These are phyloP conservation scores for Pinus tabuliformis DNA, from an alignment of 75 land plant genomes.

Conservation along the genomic window DNA sequence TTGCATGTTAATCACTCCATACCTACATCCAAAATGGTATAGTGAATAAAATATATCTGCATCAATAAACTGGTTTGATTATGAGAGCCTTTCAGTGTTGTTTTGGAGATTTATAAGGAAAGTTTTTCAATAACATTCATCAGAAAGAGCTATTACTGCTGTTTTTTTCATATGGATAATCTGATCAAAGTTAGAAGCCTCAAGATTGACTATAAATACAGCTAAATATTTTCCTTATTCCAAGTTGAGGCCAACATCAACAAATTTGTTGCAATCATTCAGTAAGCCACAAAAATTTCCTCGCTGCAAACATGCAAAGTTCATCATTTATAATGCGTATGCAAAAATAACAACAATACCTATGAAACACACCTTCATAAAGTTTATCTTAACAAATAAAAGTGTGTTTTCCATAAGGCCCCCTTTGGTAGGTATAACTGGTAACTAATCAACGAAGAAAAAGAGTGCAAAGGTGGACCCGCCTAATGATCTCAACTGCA, in stretches of 20 bases:
- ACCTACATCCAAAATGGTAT: neutral
- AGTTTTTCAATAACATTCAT: neutral
- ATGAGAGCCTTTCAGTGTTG: neutral
- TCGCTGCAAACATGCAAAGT: too few species aligned
- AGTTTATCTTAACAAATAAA: neutral
- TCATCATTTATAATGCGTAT: too few species aligned
- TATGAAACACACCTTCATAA: neutral
- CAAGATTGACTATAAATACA: constrained; percentile 2
- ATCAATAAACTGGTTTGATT: neutral
- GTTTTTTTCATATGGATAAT: neutral
- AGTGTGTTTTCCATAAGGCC: too few species aligned
- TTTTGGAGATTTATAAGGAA: neutral
- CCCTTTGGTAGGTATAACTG: too few species aligned
- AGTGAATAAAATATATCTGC: neutral
- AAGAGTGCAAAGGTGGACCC: too few species aligned
- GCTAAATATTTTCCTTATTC: neutral
- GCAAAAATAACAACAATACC: neutral
- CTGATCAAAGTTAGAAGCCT: neutral
- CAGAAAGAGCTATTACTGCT: neutral
- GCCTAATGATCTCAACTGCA: too few species aligned
- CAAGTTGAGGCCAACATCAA: neutral
- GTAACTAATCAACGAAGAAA: too few species aligned
- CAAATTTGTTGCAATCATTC: neutral
- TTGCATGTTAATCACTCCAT: constrained; percentile 34
- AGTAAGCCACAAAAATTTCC: neutral